Evolutionary conservation across 192 early-diverging fungal species (phyloP).

Genomic region (Linnemannia elongata): DNA sequence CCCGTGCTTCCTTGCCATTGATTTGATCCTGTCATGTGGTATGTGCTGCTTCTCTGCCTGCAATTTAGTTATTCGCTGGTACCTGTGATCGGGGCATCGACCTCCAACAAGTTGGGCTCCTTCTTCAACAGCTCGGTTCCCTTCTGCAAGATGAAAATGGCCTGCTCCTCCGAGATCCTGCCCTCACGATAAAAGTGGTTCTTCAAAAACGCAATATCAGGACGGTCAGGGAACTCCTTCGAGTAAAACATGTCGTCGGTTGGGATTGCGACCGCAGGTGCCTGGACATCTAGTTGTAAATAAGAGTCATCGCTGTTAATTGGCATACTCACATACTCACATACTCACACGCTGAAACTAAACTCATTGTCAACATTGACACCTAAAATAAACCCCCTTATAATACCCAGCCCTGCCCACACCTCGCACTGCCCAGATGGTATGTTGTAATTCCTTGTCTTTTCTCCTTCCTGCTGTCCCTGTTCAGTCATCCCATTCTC

Average conservation of each 20-base stretch:
- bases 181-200: slow-evolving; percentile 95
- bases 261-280: slow-evolving; percentile 63
- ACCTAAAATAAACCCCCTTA: not conserved
- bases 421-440: not conserved
- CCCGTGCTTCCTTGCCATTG: not conserved
- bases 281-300: slow-evolving; percentile 63
- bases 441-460: not conserved
- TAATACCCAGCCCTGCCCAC: not conserved
- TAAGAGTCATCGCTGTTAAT: too few relatives aligned
- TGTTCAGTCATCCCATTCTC: not conserved
- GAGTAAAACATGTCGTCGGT: slow-evolving; percentile 68
- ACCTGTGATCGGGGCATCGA: slow-evolving; percentile 94
- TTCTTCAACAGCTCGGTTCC: slow-evolving; percentile 84
- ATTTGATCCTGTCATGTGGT: not conserved
- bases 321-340: too few relatives aligned
- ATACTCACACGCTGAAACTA: not conserved
- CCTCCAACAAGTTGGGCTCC: slow-evolving; percentile 89
- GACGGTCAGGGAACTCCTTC: slow-evolving; percentile 72
- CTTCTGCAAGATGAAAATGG: slow-evolving; percentile 86
- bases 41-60: not conserved
- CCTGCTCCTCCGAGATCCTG: slow-evolving; percentile 91
- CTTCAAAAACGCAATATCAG: slow-evolving; percentile 88
- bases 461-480: not conserved
- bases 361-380: not conserved
- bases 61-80: not conserved